Conservation (phyloP, 495 filamentous ascomycete species). For the Lepraria neglecta region DNA sequence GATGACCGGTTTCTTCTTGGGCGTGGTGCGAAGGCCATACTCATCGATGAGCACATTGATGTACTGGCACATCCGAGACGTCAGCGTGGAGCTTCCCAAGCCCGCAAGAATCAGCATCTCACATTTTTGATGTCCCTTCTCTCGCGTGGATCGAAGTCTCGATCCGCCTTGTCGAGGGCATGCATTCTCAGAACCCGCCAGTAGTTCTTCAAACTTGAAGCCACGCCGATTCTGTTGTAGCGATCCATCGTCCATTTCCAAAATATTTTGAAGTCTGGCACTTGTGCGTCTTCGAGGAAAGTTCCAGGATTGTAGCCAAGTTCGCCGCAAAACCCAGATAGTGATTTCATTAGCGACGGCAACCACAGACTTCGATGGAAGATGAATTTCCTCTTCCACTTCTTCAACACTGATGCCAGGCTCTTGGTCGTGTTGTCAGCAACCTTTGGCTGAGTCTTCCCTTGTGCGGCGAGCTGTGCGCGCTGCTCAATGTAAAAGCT, state of each 20-base stretch:
- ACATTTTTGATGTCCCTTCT: background rate
- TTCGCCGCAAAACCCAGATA: background rate
- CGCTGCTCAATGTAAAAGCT: constrained; percentile 5
- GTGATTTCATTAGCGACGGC: background rate
- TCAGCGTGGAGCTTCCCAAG: background rate
- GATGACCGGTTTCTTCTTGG: constrained; percentile 11
- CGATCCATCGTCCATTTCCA: too few relatives aligned
- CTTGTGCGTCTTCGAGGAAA: too few relatives aligned
- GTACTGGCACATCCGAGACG: background rate
- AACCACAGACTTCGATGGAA: too few relatives aligned
- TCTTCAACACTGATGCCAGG: background rate
- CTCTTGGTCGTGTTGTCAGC: constrained; percentile 2
- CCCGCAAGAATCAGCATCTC: background rate
- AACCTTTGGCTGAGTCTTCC: background rate
- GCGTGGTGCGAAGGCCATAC: background rate
- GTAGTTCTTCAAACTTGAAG: constrained; percentile 12
- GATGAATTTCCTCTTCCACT: constrained; percentile 2
- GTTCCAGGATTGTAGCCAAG: background rate
- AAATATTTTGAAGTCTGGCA: too few relatives aligned
- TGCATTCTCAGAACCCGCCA: constrained; percentile 5
- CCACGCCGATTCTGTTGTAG: background rate
- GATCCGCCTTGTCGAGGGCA: too few relatives aligned
- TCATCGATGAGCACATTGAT: background rate
- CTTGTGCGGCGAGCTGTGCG: background rate
- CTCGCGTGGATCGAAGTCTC: too few relatives aligned